Percentiles rank a stretch among this genome's conserved stretches.
Conservation (phyloP, 179 eudicot species). For the Beta macrorhiza region DNA sequence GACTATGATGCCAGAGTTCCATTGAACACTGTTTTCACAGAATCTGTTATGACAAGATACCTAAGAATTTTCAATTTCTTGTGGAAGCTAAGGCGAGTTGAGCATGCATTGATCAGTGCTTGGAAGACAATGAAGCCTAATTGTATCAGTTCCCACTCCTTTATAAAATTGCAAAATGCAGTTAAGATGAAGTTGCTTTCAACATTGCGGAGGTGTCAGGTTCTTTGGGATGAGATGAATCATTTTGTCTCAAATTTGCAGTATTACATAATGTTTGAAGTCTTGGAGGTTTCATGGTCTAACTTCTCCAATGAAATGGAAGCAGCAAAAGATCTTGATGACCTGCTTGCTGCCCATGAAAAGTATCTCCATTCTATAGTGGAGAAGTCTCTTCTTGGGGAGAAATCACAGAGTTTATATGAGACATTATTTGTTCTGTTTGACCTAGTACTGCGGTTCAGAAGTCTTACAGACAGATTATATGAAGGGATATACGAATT, state of each 20-base stretch:
- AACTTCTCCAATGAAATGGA: constrained; percentile 81
- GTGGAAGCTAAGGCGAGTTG: constrained; percentile 97
- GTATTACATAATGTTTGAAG: constrained; percentile 98
- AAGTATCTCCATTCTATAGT: constrained; percentile 84
- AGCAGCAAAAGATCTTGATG: constrained; percentile 92
- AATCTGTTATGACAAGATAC: constrained; percentile 85
- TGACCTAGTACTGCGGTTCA: constrained; percentile 73
- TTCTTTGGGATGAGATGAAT: constrained; percentile 96
- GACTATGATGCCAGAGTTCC: constrained; percentile 92
- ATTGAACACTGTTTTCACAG: constrained; percentile 78
- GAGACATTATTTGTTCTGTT: constrained; percentile 72
- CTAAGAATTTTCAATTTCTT: constrained; percentile 80
- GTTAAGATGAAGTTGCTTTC: constrained; percentile 67
- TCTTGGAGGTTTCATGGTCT: constrained; percentile 94
- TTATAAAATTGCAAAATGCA: constrained; percentile 58
- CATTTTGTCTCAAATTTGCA: constrained; percentile 92
- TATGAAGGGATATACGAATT: constrained; percentile 84
- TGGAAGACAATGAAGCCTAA: constrained; percentile 98
- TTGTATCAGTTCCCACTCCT: constrained; percentile 66
- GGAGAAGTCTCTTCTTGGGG: constrained; percentile 94
- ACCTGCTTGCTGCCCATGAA: constrained; percentile 92
- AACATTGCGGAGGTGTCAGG: constrained; percentile 83
- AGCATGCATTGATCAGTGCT: constrained; percentile 82
- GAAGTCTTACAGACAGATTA: constrained; percentile 84
- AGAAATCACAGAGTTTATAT: constrained; percentile 61